phyloP scores from a whole-genome alignment of 2,329 filamentous ascomycete species.

The Aspergillus jensenii region DNA sequence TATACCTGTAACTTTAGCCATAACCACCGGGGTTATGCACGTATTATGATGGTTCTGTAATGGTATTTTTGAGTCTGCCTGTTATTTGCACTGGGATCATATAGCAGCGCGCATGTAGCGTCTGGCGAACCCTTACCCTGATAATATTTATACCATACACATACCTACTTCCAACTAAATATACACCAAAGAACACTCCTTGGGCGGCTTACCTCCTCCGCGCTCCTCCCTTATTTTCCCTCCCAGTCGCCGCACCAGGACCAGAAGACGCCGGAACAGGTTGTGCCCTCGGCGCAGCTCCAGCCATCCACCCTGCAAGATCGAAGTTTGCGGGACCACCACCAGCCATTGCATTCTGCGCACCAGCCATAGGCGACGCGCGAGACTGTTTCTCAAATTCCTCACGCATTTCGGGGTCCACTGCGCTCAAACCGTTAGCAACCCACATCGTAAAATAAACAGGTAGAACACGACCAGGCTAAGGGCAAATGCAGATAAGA shows the following conservation, averaged over 20 bases:
- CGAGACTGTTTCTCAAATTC: conserved; percentile 92
- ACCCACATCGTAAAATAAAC: background rate
- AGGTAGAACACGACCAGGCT: background rate
- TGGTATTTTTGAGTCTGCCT: background rate
- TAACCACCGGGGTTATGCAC: background rate
- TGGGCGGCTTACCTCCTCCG: background rate
- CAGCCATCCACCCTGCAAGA: conserved; percentile 68
- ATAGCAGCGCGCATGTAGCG: background rate
- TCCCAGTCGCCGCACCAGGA: conserved; percentile 29
- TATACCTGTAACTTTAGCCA: background rate
- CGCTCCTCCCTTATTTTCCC: conserved; percentile 13
- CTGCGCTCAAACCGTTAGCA: conserved; percentile 46
- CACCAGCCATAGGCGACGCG: conserved; percentile 64
- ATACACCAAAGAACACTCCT: background rate
- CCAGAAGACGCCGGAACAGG: conserved; percentile 17
- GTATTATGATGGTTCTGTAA: background rate
- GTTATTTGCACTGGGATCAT: background rate
- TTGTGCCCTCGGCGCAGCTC: conserved; percentile 37
- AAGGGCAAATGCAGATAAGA: background rate
- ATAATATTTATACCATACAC: background rate
- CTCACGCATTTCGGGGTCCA: conserved; percentile 93
- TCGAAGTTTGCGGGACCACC: conserved; percentile 62
- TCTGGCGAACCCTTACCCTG: background rate
- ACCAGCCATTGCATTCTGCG: conserved; percentile 61
- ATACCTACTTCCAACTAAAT: background rate